phyloP scores from a whole-genome alignment of 2,329 filamentous ascomycete species.

The Stromatinia cepivora region DNA sequence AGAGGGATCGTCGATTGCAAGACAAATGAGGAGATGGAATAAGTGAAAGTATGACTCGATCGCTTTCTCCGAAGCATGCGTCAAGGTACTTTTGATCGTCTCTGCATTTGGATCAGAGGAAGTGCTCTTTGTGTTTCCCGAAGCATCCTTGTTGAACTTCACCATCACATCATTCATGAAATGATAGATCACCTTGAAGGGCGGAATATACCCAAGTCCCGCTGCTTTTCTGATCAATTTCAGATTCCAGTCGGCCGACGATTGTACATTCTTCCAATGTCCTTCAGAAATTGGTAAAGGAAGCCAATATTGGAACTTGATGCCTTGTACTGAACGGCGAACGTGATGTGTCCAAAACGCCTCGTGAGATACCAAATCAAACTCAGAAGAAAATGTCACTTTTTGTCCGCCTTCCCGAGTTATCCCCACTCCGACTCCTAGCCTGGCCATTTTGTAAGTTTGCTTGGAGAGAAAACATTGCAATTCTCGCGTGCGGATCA shows the following conservation, averaged over 20 bases:
- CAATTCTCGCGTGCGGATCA: constrained; percentile 45
- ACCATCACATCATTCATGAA: constrained; percentile 56
- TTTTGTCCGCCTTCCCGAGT: background rate
- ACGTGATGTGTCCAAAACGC: constrained; percentile 44
- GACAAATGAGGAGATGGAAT: constrained; percentile 52
- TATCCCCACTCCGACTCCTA: constrained; percentile 47
- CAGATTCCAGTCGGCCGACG: background rate
- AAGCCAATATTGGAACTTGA: constrained; percentile 48
- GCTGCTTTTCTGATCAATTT: constrained; percentile 23
- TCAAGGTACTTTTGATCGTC: constrained; percentile 44
- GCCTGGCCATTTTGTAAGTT: constrained; percentile 43
- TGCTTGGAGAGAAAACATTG: constrained; percentile 51
- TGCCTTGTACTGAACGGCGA: constrained; percentile 46
- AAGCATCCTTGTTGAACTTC: constrained; percentile 45
- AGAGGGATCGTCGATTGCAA: constrained; percentile 43
- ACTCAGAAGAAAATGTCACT: constrained; percentile 44
- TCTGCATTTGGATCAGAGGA: constrained; percentile 17
- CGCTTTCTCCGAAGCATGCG: constrained; percentile 53
- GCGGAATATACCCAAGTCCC: constrained; percentile 30
- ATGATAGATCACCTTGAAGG: constrained; percentile 45
- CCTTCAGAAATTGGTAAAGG: constrained; percentile 43
- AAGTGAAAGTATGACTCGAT: constrained; percentile 55
- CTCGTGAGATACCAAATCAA: constrained; percentile 49
- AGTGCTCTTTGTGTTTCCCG: constrained; percentile 27
- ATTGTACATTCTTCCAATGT: background rate